Percentiles rank a stretch among this genome's conserved stretches.
These are phyloP conservation scores for Bremia lactucae DNA, from an alignment of 352 stramenopile species.

Conservation along the genomic window DNA sequence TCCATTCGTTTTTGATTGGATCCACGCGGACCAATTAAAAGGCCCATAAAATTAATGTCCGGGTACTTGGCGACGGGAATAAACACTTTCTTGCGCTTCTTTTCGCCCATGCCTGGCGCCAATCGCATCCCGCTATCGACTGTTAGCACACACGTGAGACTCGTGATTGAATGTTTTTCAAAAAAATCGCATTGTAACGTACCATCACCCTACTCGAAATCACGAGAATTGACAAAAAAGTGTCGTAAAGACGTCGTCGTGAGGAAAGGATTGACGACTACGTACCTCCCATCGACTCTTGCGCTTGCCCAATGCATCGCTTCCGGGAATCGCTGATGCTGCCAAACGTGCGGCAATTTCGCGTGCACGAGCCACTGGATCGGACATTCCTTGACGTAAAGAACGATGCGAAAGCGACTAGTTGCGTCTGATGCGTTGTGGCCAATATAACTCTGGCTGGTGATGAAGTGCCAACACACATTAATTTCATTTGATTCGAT, in stretches of 20 bases:
- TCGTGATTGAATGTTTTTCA: no score
- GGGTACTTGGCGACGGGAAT: slow-evolving; percentile 87
- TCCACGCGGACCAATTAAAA: slow-evolving; percentile 85
- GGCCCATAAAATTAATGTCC: slow-evolving; percentile 89
- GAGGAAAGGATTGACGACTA: background rate
- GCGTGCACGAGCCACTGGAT: slow-evolving; percentile 70
- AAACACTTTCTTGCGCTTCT: slow-evolving; percentile 88
- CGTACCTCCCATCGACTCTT: slow-evolving; percentile 81
- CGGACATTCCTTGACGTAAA: no score
- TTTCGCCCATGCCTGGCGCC: slow-evolving; percentile 30
- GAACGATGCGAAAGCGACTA: no score
- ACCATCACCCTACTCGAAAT: slow-evolving; percentile 36
- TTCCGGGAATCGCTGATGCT: slow-evolving; percentile 49
- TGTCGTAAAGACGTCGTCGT: slow-evolving; percentile 7
- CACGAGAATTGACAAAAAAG: slow-evolving; percentile 6
- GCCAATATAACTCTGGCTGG: slow-evolving; percentile 12
- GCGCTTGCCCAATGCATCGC: slow-evolving; percentile 62
- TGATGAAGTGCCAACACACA: slow-evolving; percentile 27
- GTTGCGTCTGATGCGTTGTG: slow-evolving; percentile 10
- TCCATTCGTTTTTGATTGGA: slow-evolving; percentile 90
- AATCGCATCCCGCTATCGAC: slow-evolving; percentile 29
- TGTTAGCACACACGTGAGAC: no score
- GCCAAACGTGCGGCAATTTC: slow-evolving; percentile 76
- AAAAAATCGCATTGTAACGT: no score
- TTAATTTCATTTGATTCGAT: slow-evolving; percentile 1